phyloP scores from a whole-genome alignment of 257 asterid genomes.

The Dorcoceras hygrometricum region DNA sequence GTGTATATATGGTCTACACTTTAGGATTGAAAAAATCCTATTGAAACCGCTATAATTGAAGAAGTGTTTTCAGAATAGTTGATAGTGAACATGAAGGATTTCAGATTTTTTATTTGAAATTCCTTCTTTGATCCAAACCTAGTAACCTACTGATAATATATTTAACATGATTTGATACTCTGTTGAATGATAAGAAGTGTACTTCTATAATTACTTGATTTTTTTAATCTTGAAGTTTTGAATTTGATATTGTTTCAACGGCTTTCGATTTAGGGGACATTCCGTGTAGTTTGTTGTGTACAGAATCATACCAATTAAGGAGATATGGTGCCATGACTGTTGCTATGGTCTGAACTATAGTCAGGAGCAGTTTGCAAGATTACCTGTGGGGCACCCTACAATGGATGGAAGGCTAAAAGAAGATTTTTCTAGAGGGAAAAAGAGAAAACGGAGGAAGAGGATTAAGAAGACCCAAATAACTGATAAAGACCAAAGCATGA shows the following conservation, averaged over 20 bases:
- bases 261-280: conserved; percentile 27
- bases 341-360: conserved; percentile 2
- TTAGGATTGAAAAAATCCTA: not conserved
- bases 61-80: not conserved
- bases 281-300: conserved; percentile 21
- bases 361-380: conserved; percentile 14
- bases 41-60: not conserved
- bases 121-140: not conserved
- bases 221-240: conserved; percentile 9
- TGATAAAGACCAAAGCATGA: too few species aligned
- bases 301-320: conserved; percentile 6
- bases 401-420: too few species aligned
- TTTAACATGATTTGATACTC: not conserved
- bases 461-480: too few species aligned
- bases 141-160: too few species aligned
- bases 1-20: not conserved
- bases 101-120: not conserved
- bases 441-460: too few species aligned
- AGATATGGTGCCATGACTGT: not conserved
- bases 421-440: too few species aligned
- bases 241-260: not conserved
- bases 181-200: conserved; percentile 9
- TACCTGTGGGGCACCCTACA: too few species aligned
- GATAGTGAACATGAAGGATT: not conserved
- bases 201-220: not conserved